A percentile compares a stretch with the other conserved stretches of the same genome.
These are phyloP conservation scores for Aspergillus niger DNA, from an alignment of 2,329 filamentous ascomycete species.

Conservation along the genomic window DNA sequence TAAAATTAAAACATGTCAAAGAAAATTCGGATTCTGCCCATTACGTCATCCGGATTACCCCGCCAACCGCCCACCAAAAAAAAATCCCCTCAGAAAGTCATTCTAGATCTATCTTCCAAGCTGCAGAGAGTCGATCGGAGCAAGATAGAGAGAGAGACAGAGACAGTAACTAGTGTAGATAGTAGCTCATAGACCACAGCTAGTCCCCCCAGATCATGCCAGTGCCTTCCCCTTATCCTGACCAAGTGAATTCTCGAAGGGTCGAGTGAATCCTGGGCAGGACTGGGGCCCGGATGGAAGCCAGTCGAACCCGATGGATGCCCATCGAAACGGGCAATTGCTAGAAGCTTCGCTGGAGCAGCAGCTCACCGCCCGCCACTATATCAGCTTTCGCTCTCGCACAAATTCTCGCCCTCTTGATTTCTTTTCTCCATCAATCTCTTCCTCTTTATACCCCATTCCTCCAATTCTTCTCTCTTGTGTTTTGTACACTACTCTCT, in stretches of 20 bases:
- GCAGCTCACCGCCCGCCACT: conserved; percentile 44
- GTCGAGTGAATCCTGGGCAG: background rate
- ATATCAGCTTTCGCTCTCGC: conserved; percentile 41
- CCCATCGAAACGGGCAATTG: conserved; percentile 39
- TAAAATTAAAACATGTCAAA: background rate
- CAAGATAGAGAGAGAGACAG: background rate
- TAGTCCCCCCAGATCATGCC: background rate
- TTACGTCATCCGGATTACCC: conserved; percentile 12
- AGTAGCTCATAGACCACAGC: background rate
- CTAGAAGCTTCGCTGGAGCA: conserved; percentile 45
- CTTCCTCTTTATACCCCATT: conserved; percentile 11
- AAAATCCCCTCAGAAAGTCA: no score
- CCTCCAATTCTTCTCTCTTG: conserved; percentile 16
- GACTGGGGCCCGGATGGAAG: conserved; percentile 21
- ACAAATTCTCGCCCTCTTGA: conserved; percentile 20
- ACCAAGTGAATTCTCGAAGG: conserved; percentile 9
- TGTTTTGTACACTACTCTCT: conserved; percentile 21
- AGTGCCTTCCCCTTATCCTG: conserved; percentile 9
- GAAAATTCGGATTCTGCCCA: background rate
- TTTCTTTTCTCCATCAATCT: conserved; percentile 6
- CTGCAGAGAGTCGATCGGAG: background rate
- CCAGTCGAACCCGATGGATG: conserved; percentile 40
- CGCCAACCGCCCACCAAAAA: conserved; percentile 8
- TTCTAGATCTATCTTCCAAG: background rate
- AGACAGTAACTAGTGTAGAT: background rate